phyloP scores from a whole-genome alignment of 2,329 filamentous ascomycete species.

The Neonectria sp. region DNA sequence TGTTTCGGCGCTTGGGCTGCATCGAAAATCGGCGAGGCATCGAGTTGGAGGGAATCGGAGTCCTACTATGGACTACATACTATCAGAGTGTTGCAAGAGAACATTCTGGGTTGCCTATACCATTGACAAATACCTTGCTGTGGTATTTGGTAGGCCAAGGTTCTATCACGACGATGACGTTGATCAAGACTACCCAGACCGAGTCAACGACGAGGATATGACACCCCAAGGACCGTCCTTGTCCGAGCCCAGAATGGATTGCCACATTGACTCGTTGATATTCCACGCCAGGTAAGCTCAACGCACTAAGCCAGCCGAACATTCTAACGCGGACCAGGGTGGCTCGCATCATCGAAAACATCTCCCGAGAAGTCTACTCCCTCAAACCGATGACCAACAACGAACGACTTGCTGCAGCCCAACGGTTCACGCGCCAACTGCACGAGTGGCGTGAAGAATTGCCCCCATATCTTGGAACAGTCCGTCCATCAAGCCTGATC shows the following conservation, averaged over 20 bases:
- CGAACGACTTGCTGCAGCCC: constrained; percentile 55
- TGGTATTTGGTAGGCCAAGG: constrained; percentile 73
- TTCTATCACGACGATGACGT: constrained; percentile 75
- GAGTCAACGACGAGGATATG: constrained; percentile 71
- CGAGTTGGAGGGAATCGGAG: constrained; percentile 14
- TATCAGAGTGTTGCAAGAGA: constrained; percentile 66
- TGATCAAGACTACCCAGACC: constrained; percentile 70
- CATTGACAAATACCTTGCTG: constrained; percentile 73
- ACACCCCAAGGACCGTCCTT: constrained; percentile 55
- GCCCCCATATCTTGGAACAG: constrained; percentile 58
- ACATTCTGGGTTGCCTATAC: constrained; percentile 74
- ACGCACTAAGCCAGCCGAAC: background rate
- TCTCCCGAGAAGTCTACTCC: constrained; percentile 56
- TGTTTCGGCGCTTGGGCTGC: constrained; percentile 39
- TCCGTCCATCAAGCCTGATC: constrained; percentile 60
- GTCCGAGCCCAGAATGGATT: constrained; percentile 55
- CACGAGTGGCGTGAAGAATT: constrained; percentile 55
- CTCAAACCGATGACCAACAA: constrained; percentile 50
- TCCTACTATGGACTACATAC: constrained; percentile 55
- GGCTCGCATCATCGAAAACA: constrained; percentile 54
- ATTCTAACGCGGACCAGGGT: constrained; percentile 40
- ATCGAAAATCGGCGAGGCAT: constrained; percentile 32
- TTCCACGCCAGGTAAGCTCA: constrained; percentile 56
- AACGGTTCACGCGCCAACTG: constrained; percentile 55
- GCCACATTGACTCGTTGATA: constrained; percentile 63